Conservation (phyloP, 2,329 filamentous ascomycete genomes). For the Diaporthe citrichinensis region DNA sequence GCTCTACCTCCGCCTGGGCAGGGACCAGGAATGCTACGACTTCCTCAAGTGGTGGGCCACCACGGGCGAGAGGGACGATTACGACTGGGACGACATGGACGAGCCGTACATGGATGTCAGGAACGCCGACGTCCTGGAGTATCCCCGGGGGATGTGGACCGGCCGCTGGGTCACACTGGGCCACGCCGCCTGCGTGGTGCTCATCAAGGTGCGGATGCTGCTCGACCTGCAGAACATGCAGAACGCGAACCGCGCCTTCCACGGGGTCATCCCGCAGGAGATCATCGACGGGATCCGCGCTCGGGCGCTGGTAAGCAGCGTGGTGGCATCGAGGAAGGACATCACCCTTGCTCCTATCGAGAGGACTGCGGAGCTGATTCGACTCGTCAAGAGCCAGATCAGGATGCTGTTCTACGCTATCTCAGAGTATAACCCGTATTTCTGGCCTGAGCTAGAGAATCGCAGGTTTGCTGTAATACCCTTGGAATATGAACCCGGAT, state of each 20-base stretch:
- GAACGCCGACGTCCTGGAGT: conserved; percentile 58
- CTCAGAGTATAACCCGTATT: neutral
- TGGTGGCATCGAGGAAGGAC: neutral
- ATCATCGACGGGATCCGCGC: neutral
- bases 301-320: neutral
- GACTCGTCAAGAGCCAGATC: neutral
- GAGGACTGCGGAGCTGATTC: neutral
- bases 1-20: conserved; percentile 49
- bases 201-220: neutral
- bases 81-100: conserved; percentile 53
- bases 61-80: conserved; percentile 34
- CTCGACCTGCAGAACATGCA: neutral
- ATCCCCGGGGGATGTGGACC: neutral
- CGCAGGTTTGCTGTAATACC: too few species aligned
- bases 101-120: conserved; percentile 53
- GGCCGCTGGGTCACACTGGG: neutral
- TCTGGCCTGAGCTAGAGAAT: too few species aligned
- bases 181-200: too few species aligned
- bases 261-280: fast-evolving
- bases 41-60: conserved; percentile 63
- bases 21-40: conserved; percentile 57
- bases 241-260: neutral
- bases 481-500: too few species aligned
- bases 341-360: neutral
- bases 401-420: neutral